Percentiles rank a stretch among this genome's conserved stretches.
Conservation (phyloP, 2,329 filamentous ascomycete genomes). For the Zymoseptoria pseudotritici region DNA sequence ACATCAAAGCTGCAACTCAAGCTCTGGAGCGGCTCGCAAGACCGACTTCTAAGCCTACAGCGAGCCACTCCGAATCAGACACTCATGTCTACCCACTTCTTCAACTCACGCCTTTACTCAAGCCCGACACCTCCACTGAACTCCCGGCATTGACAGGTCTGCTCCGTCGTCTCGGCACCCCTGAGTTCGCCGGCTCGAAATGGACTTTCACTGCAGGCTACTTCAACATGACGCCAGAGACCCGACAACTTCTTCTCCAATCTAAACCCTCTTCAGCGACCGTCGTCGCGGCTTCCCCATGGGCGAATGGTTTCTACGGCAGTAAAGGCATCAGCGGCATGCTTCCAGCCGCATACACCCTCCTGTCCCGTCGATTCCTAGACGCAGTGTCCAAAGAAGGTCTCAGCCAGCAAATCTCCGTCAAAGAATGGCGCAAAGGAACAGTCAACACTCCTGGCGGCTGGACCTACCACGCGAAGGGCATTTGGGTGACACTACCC, state of each 20-base stretch:
- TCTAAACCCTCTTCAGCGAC: slow-evolving; percentile 65
- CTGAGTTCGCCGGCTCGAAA: slow-evolving; percentile 56
- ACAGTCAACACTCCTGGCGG: slow-evolving; percentile 72
- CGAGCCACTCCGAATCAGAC: slow-evolving; percentile 36
- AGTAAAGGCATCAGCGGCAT: slow-evolving; percentile 83
- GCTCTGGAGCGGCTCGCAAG: slow-evolving; percentile 61
- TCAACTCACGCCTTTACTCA: slow-evolving; percentile 79
- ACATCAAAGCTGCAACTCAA: slow-evolving; percentile 60
- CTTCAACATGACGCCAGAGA: slow-evolving; percentile 87
- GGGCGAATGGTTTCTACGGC: slow-evolving; percentile 91
- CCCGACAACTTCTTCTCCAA: slow-evolving; percentile 70
- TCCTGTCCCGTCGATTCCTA: slow-evolving; percentile 76
- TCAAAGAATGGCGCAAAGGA: slow-evolving; percentile 84
- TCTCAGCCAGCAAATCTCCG: slow-evolving; percentile 52
- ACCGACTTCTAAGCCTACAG: slow-evolving; percentile 22
- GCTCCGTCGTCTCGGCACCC: slow-evolving; percentile 60
- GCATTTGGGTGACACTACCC: slow-evolving; percentile 77
- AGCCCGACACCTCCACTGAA: slow-evolving; percentile 77
- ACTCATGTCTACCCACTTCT: slow-evolving; percentile 80
- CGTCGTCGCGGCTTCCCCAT: slow-evolving; percentile 84
- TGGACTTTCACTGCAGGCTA: slow-evolving; percentile 99
- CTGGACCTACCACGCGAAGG: slow-evolving; percentile 98
- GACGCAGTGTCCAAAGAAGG: slow-evolving; percentile 50
- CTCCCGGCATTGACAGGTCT: slow-evolving; percentile 72
- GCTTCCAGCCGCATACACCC: slow-evolving; percentile 83